Conservation (phyloP, 768 basidiomycete genomes). For the Clitopilus hobsonii region DNA sequence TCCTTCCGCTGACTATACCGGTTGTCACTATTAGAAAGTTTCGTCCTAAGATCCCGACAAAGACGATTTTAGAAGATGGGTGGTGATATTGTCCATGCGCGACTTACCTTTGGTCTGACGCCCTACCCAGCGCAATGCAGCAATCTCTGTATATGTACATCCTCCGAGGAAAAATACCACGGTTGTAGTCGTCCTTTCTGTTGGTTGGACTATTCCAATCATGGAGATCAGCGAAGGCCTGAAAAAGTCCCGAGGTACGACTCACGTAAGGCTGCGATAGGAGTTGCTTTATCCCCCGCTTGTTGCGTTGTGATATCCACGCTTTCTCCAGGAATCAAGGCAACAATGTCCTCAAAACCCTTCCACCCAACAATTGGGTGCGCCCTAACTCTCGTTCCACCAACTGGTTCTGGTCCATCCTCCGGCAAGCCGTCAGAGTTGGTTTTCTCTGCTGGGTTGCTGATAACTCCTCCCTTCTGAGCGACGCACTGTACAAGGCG, state of each 20-base stretch:
- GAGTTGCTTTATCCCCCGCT: conserved; percentile 20
- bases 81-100: conserved; percentile 8
- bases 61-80: conserved; percentile 6
- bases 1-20: conserved; percentile 78
- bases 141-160: conserved; percentile 95
- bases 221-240: conserved; percentile 5
- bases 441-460: conserved; percentile 64
- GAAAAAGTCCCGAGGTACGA: conserved; percentile 6
- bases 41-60: conserved; percentile 51
- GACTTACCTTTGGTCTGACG: conserved; percentile 73
- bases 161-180: conserved; percentile 97
- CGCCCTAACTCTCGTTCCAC: conserved; percentile 60
- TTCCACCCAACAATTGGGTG: conserved; percentile 97
- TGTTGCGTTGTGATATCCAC: conserved; percentile 68
- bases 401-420: conserved; percentile 32
- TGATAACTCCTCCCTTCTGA: conserved; percentile 86
- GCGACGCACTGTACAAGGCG: conserved; percentile 91
- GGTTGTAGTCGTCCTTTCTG: conserved; percentile 71
- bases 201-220: conserved; percentile 34
- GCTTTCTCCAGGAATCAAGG: conserved; percentile 77
- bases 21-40: conserved; percentile 90
- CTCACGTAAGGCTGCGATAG: conserved; percentile 28
- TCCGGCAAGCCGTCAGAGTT: not conserved
- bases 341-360: conserved; percentile 90
- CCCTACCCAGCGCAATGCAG: conserved; percentile 89